Evolutionary conservation across 495 filamentous ascomycete species (phyloP).

Genomic region (Podospora appendiculata): DNA sequence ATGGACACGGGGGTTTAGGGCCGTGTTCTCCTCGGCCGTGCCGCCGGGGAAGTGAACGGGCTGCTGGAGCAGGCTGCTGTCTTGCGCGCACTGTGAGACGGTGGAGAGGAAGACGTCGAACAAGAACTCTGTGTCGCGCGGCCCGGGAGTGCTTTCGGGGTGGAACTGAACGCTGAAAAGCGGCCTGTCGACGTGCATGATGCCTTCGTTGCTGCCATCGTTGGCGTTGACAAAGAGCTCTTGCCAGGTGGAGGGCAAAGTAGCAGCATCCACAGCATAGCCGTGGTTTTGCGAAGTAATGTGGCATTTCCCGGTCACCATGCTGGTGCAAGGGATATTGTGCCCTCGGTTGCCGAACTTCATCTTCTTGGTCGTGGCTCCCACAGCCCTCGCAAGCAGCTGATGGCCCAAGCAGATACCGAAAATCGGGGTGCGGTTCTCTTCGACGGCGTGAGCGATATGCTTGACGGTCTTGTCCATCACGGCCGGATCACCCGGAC

Average conservation of each 20-base stretch:
- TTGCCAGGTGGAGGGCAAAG: constrained; percentile 70
- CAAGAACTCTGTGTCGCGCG: constrained; percentile 91
- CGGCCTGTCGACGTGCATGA: constrained; percentile 73
- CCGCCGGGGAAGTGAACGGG: constrained; percentile 85
- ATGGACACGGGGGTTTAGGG: constrained; percentile 63
- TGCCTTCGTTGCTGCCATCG: constrained; percentile 95
- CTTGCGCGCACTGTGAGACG: constrained; percentile 56
- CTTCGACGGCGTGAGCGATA: constrained; percentile 61
- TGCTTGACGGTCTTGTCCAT: constrained; percentile 68
- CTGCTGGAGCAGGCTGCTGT: constrained; percentile 52
- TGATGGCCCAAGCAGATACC: constrained; percentile 97
- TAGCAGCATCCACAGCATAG: constrained; percentile 77
- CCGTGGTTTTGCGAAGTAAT: constrained; percentile 99
- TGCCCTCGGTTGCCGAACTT: constrained; percentile 98
- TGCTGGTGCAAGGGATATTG: constrained; percentile 95
- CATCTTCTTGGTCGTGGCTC: constrained; percentile 86
- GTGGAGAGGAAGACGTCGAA: constrained; percentile 95
- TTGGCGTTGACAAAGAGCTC: constrained; percentile 98
- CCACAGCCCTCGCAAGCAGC: constrained; percentile 82
- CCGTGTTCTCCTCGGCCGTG: constrained; percentile 64
- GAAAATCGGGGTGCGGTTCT: constrained; percentile 79
- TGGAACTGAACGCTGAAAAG: constrained; percentile 99
- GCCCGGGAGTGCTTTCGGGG: constrained; percentile 91
- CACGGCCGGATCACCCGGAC: constrained; percentile 88
- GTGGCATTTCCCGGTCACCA: constrained; percentile 89